Conservation (phyloP, 169 alveolate species). For the Plasmodium blacklocki region DNA sequence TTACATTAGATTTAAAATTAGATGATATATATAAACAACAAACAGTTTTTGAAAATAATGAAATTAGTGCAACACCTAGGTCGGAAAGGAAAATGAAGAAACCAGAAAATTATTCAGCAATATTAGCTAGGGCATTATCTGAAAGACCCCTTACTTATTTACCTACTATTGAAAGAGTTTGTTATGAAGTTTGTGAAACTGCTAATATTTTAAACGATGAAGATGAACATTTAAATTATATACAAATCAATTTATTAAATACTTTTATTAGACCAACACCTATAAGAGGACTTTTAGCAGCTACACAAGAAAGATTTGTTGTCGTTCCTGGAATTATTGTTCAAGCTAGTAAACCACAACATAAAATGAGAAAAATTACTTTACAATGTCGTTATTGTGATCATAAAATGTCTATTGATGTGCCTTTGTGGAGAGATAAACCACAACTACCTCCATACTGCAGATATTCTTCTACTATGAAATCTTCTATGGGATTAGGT, state of each 20-base stretch:
- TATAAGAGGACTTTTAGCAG: conserved; percentile 81
- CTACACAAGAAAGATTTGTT: conserved; percentile 92
- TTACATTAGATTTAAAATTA: conserved; percentile 82
- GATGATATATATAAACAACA: conserved; percentile 86
- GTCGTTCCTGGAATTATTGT: conserved; percentile 96
- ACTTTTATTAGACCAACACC: conserved; percentile 85
- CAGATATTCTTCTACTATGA: conserved; percentile 83
- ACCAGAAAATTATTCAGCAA: conserved; percentile 82
- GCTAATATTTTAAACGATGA: conserved; percentile 82
- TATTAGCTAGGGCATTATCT: conserved; percentile 83
- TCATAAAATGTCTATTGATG: conserved; percentile 89
- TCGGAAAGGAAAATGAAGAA: conserved; percentile 76
- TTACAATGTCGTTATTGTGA: conserved; percentile 95
- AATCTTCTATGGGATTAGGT: conserved; percentile 79
- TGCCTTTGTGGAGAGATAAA: conserved; percentile 92
- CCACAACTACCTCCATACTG: conserved; percentile 86
- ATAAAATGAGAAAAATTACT: conserved; percentile 86
- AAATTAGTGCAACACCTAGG: conserved; percentile 77
- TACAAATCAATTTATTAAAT: conserved; percentile 84
- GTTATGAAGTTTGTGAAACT: conserved; percentile 85
- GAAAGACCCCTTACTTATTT: conserved; percentile 84
- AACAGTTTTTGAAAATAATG: conserved; percentile 77
- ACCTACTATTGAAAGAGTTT: conserved; percentile 84
- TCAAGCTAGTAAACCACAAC: conserved; percentile 93
- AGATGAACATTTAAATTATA: conserved; percentile 81